Evolutionary conservation across 495 filamentous ascomycete species (phyloP), one percentile per base, ranked within the genome.

Genomic region (Podospora australis): DNA sequence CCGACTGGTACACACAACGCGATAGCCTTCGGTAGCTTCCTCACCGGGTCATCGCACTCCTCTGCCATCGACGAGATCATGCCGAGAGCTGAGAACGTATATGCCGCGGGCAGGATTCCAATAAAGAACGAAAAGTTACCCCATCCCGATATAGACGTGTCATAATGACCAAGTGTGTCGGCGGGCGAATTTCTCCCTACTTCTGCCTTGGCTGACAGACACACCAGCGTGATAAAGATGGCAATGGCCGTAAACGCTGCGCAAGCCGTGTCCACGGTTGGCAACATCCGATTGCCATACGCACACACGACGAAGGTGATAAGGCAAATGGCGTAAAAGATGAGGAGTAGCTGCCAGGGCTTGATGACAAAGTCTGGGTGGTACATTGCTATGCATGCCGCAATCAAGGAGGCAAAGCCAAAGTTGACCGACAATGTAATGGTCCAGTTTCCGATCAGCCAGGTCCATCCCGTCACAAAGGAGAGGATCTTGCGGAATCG

Each of bases 381-480:
- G 52, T 77, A 77, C 17, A 84, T 59, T 6, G 76, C 73, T 6
- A 79, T 72, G 29, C 73, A 71, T 2, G 73, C 78, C 4, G 78
- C 72, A 28, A 84, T 80, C 8, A 84, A 66, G 17, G 71, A 72
- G 2, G 80, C 80, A 42, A 70, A 68, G 23, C 79, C 79, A 50
- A 83, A 84, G 39, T 77, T 77, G 53, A 84, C 82, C 21, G 78
- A 79, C 4, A 80, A 78, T 0, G 80, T 84, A 11, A 84, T 80
- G 23, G 80, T 80, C 55, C 81, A 76, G 58, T 81, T 77, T 7
- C 77, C 77, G 6, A 79, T 70, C 9, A 80, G 56, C 45, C 76
- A 79, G 51, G 78, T 75, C 79, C 79, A 83, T n/a, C 80, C 80
- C 6, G 80, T 82, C 28, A 82, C 72, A 74, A 80, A 84, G 25